Percentiles rank a stretch among this genome's conserved stretches.
Conservation (phyloP, 495 filamentous ascomycete genomes). For the Penicillium lagena region DNA sequence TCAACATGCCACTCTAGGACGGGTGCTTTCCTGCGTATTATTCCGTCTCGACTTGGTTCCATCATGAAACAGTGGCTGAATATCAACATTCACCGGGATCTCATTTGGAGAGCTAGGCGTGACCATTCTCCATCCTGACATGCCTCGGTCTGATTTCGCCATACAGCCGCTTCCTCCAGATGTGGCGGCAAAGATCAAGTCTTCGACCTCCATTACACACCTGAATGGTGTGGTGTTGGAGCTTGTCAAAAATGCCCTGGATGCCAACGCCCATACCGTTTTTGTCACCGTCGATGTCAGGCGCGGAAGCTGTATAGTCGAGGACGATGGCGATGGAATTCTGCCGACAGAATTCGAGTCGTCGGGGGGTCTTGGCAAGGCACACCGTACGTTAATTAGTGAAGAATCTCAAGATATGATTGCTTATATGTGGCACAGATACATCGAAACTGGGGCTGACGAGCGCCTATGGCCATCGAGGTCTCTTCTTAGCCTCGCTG, state of each 20-base stretch:
- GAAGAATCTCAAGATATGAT: neutral
- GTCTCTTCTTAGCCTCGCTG: slow-evolving; percentile 72
- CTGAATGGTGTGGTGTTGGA: slow-evolving; percentile 67
- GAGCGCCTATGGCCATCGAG: slow-evolving; percentile 60
- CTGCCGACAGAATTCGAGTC: slow-evolving; percentile 60
- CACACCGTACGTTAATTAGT: slow-evolving; percentile 53
- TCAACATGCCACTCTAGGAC: neutral
- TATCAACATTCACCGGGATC: too few relatives aligned
- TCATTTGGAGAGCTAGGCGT: too few relatives aligned
- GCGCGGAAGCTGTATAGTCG: slow-evolving; percentile 73
- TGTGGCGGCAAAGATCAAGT: slow-evolving; percentile 80
- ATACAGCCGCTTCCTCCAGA: slow-evolving; percentile 70
- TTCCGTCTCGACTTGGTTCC: too few relatives aligned
- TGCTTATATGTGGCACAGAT: slow-evolving; percentile 38
- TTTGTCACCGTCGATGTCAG: slow-evolving; percentile 66
- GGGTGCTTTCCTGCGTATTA: neutral
- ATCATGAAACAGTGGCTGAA: too few relatives aligned
- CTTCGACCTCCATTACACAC: slow-evolving; percentile 69
- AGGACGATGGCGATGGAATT: slow-evolving; percentile 86
- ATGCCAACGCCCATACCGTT: slow-evolving; percentile 68
- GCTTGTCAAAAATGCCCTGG: slow-evolving; percentile 80
- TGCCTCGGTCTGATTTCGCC: slow-evolving; percentile 17
- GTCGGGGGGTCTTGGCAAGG: slow-evolving; percentile 66
- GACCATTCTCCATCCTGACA: slow-evolving; percentile 2
- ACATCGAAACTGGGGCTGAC: slow-evolving; percentile 64